Conservation (phyloP, 805 yeast species). For the Candida insectorum region DNA sequence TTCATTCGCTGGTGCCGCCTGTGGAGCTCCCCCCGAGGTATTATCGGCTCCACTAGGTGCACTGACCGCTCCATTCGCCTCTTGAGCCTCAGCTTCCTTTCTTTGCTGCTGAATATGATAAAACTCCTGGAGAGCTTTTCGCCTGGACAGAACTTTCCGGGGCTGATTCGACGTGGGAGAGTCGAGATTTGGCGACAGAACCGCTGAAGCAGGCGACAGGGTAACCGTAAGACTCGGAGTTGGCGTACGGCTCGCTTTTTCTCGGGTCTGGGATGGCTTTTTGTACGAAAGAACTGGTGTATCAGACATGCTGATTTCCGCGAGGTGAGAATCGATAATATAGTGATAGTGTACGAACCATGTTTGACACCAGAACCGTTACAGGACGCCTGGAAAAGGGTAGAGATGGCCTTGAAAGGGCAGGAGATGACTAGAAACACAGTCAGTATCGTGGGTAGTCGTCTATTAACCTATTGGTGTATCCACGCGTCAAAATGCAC, state of each 20-base stretch:
- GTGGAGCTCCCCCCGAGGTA: not conserved
- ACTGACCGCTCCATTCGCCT: not conserved
- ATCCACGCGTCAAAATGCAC: constrained; percentile 15
- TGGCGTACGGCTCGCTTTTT: constrained; percentile 1
- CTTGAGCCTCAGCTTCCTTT: constrained; percentile 11
- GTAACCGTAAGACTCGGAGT: constrained; percentile 1
- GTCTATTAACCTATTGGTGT: no score
- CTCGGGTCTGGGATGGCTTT: constrained; percentile 12
- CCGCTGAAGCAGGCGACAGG: constrained; percentile 2
- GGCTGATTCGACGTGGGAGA: constrained; percentile 4
- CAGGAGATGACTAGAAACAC: no score
- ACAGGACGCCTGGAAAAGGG: no score
- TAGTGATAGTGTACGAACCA: no score
- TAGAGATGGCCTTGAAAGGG: no score
- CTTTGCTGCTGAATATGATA: constrained; percentile 26
- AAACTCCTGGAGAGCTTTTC: constrained; percentile 42
- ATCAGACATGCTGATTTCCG: constrained; percentile 7
- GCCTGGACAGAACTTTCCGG: constrained; percentile 35
- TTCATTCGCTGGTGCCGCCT: not conserved
- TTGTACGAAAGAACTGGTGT: constrained; percentile 28
- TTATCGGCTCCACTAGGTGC: not conserved
- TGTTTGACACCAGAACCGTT: no score
- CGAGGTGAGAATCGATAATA: no score
- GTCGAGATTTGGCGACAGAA: constrained; percentile 2
- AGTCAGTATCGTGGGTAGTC: no score